phyloP scores from a whole-genome alignment of 495 filamentous ascomycete genomes.

The Penicillium canariense region DNA sequence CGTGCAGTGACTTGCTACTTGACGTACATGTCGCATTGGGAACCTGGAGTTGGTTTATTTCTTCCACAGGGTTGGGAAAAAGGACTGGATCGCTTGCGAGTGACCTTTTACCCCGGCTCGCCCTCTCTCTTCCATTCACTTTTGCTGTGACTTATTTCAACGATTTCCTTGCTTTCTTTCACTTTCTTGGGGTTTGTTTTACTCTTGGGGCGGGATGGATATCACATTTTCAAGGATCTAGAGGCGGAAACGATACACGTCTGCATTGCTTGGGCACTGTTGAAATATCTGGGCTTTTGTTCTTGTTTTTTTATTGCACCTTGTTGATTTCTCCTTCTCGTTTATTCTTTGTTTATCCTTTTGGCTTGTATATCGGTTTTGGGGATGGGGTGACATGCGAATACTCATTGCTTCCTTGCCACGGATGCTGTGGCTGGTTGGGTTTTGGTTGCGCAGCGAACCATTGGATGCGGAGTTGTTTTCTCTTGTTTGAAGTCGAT shows the following conservation, averaged over 20 bases:
- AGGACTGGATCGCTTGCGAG: slow-evolving; percentile 22
- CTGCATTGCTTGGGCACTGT: slow-evolving; percentile 51
- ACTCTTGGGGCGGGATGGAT: slow-evolving; percentile 40
- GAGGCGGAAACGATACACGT: slow-evolving; percentile 56
- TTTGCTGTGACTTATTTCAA: slow-evolving; percentile 30
- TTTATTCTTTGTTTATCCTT: slow-evolving; percentile 25
- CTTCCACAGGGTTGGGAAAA: slow-evolving; percentile 23
- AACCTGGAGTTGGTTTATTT: slow-evolving; percentile 39
- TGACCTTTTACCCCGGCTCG: slow-evolving; percentile 28
- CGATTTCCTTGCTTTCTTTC: slow-evolving; percentile 35
- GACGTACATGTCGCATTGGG: slow-evolving; percentile 35
- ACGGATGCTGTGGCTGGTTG: slow-evolving; percentile 30
- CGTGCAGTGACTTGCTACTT: slow-evolving; percentile 42
- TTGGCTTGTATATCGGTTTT: slow-evolving; percentile 45
- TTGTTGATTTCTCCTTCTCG: slow-evolving; percentile 10
- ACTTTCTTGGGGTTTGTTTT: slow-evolving; percentile 32
- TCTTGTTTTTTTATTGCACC: slow-evolving; percentile 13
- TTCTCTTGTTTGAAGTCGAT: slow-evolving; percentile 32
- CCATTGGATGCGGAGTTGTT: slow-evolving; percentile 48
- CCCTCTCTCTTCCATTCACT: slow-evolving; percentile 16
- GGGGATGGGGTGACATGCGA: slow-evolving; percentile 32
- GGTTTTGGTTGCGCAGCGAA: slow-evolving; percentile 39
- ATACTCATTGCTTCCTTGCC: slow-evolving; percentile 36
- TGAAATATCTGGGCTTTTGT: slow-evolving; percentile 40
- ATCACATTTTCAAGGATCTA: slow-evolving; percentile 45